Evolutionary conservation across 352 stramenopile genomes (phyloP).

Genomic region (Phytophthora podocarpi): DNA sequence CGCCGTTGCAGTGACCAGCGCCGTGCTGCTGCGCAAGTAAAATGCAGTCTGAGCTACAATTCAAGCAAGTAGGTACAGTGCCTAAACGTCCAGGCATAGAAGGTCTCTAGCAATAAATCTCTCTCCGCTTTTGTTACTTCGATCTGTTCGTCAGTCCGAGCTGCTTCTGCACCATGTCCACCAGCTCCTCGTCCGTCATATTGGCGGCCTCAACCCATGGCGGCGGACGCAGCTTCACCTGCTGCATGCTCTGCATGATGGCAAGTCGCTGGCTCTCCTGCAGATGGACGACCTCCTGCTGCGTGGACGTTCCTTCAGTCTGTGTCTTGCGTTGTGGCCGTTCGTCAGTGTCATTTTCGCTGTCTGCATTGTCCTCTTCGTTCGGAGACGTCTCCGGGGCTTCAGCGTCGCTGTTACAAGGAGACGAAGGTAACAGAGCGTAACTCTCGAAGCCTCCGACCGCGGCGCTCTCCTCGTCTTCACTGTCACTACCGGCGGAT

Average conservation of each 20-base stretch:
- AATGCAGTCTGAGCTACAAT: background rate
- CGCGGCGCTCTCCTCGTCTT: conserved; percentile 26
- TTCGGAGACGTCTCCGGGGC: conserved; percentile 7
- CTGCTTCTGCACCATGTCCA: conserved; percentile 54
- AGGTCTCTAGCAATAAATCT: conserved; percentile 12
- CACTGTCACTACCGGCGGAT: conserved; percentile 20
- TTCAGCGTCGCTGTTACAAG: conserved; percentile 31
- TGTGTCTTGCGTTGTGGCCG: background rate
- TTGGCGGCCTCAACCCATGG: conserved; percentile 45
- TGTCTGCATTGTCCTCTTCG: conserved; percentile 19
- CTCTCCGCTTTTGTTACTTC: conserved; percentile 7
- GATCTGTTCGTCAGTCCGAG: conserved; percentile 16
- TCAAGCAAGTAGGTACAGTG: conserved; percentile 1
- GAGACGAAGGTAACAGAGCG: conserved; percentile 38
- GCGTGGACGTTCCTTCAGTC: background rate
- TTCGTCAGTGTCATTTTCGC: conserved; percentile 2
- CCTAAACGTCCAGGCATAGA: conserved; percentile 3
- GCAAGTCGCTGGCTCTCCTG: conserved; percentile 34
- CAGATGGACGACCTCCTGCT: conserved; percentile 22
- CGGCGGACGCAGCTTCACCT: conserved; percentile 50
- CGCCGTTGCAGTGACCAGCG: conserved; percentile 20
- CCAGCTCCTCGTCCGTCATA: conserved; percentile 60
- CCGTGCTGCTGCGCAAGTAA: conserved; percentile 31
- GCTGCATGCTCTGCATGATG: conserved; percentile 68
- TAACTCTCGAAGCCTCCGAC: conserved; percentile 37